Evolutionary conservation across 495 filamentous ascomycete species (phyloP).

Genomic region (Tuber aestivum): DNA sequence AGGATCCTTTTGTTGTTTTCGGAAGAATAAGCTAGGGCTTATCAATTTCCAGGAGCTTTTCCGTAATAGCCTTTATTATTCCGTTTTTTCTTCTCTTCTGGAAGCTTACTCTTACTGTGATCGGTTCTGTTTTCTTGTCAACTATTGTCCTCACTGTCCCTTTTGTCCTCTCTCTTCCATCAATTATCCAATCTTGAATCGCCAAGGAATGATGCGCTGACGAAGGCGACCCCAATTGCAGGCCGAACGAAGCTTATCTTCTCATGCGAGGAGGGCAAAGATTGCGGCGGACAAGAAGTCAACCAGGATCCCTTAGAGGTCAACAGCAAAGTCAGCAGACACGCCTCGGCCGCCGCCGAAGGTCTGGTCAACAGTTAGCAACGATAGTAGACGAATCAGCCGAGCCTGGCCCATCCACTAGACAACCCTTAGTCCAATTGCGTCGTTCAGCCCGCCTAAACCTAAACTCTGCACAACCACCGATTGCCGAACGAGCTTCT

Average conservation of each 20-base stretch:
- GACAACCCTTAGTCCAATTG: conserved; percentile 19
- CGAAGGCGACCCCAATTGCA: conserved; percentile 34
- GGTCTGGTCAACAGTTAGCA: conserved; percentile 23
- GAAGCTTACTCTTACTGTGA: conserved; percentile 22
- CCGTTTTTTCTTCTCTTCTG: conserved; percentile 7
- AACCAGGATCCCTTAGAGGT: conserved; percentile 31
- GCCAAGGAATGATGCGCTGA: conserved; percentile 36
- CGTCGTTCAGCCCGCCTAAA: conserved; percentile 38
- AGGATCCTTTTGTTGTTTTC: conserved; percentile 26
- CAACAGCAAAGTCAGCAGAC: conserved; percentile 37
- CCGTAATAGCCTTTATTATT: conserved; percentile 25
- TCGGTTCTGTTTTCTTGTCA: conserved; percentile 27
- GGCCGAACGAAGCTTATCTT: conserved; percentile 29
- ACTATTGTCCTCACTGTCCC: conserved; percentile 21
- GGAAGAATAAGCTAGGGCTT: conserved; percentile 17
- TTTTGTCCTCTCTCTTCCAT: conserved; percentile 26
- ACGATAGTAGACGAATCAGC: conserved; percentile 13
- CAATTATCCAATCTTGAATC: conserved; percentile 15
- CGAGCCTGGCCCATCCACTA: conserved; percentile 18
- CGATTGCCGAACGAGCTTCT: conserved; percentile 24
- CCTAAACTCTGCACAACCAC: conserved; percentile 15
- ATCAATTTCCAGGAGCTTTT: conserved; percentile 18
- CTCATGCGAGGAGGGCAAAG: conserved; percentile 40
- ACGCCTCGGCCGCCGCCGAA: conserved; percentile 29
- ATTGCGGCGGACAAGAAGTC: conserved; percentile 38